Evolutionary conservation across 345 rosid genomes (phyloP).

Genomic region (Isatis tinctoria): DNA sequence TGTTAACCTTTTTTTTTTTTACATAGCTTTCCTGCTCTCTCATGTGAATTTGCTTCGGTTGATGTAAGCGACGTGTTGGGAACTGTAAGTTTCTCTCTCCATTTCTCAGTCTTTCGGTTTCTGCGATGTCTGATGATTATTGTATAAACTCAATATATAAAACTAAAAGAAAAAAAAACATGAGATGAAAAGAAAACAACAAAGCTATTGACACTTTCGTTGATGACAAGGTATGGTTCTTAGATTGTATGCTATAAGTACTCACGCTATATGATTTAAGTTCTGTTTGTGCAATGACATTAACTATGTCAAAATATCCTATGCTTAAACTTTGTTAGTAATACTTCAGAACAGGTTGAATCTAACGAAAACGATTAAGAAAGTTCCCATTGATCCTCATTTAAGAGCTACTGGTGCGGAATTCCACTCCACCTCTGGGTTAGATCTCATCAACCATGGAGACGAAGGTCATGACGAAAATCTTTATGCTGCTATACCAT

Average conservation of each 20-base stretch:
- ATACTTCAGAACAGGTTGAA: slow-evolving; percentile 88
- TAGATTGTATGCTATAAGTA: not conserved
- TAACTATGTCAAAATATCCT: not conserved
- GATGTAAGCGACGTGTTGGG: slow-evolving; percentile 90
- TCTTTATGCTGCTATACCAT: slow-evolving; percentile 46
- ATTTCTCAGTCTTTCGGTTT: slow-evolving; percentile 2
- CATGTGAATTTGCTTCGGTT: slow-evolving; percentile 96
- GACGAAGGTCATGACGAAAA: slow-evolving; percentile 56
- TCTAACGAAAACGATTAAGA: slow-evolving; percentile 78
- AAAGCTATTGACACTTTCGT: not conserved
- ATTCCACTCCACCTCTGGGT: slow-evolving; percentile 55
- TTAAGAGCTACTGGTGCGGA: slow-evolving; percentile 65
- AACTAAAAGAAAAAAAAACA: not conserved
- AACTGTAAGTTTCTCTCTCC: slow-evolving; percentile 65
- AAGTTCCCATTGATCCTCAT: slow-evolving; percentile 70
- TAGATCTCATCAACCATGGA: slow-evolving; percentile 74
- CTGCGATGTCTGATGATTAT: not conserved
- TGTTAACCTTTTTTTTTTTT: slow-evolving; percentile 26
- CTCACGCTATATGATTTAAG: not conserved
- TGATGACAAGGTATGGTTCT: not conserved
- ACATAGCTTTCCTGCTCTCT: slow-evolving; percentile 90
- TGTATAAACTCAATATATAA: not conserved
- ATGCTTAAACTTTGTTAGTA: slow-evolving; percentile 5
- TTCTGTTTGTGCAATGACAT: not conserved
- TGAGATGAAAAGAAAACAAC: not conserved